phyloP scores from a whole-genome alignment of 345 rosid genomes.

The Melaleuca alternifolia region DNA sequence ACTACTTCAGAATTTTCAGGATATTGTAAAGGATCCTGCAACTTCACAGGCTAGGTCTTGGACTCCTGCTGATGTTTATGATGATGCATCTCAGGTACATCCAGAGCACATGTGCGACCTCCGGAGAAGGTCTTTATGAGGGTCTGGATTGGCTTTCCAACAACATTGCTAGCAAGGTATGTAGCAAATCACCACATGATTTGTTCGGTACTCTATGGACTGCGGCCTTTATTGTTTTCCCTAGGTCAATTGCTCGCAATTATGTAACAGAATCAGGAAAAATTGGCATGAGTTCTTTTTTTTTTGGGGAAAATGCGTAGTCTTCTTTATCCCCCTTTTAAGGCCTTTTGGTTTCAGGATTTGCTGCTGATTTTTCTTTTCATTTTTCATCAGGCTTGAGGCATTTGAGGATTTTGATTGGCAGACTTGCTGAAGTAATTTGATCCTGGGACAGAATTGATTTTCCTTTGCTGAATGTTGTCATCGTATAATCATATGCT shows the following conservation, averaged over 20 bases:
- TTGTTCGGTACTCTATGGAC: background rate
- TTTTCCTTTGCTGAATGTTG: background rate
- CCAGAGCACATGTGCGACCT: constrained; percentile 72
- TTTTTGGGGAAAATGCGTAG: background rate
- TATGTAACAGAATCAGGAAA: background rate
- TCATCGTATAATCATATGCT: background rate
- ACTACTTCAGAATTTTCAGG: background rate
- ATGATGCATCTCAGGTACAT: constrained; percentile 45
- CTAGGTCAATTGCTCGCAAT: background rate
- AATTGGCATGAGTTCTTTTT: background rate
- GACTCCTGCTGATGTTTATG: background rate
- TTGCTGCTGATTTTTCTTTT: background rate
- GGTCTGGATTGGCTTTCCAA: constrained; percentile 79
- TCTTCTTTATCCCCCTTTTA: background rate
- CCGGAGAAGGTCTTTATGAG: constrained; percentile 79
- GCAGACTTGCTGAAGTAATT: background rate
- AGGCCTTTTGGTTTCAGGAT: background rate
- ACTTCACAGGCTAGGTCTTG: background rate
- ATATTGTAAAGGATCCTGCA: background rate
- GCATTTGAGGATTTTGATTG: background rate
- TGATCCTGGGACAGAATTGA: background rate
- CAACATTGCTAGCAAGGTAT: constrained; percentile 59
- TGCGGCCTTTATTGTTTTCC: background rate
- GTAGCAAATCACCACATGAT: background rate
- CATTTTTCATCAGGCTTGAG: background rate